phyloP scores from a whole-genome alignment of 31 red algal genomes.

The Odonthalia washingtoniensis region DNA sequence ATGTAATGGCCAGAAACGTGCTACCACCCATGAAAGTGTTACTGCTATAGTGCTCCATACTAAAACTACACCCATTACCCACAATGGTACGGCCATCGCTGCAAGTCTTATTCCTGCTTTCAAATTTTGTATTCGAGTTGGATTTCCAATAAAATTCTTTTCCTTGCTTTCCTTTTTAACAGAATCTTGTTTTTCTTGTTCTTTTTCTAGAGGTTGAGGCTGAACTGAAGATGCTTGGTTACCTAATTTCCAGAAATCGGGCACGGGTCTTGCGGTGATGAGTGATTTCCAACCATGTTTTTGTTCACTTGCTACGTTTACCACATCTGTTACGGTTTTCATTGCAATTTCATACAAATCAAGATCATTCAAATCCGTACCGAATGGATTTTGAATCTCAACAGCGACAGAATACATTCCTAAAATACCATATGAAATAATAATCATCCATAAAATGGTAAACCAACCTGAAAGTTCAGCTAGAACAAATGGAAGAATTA shows the following conservation, averaged over 20 bases:
- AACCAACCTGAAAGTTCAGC: slow-evolving; percentile 68
- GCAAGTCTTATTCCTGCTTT: slow-evolving; percentile 9
- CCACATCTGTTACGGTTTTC: slow-evolving; percentile 29
- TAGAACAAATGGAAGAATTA: slow-evolving; percentile 48
- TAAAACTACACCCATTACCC: background rate
- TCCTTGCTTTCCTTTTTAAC: background rate
- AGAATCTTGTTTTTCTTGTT: background rate
- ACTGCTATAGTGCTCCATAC: slow-evolving; percentile 26
- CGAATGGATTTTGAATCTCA: slow-evolving; percentile 63
- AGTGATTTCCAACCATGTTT: slow-evolving; percentile 13
- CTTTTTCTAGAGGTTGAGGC: too few species aligned
- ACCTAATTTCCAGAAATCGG: background rate
- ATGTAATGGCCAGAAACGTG: background rate
- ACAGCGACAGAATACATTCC: slow-evolving; percentile 59
- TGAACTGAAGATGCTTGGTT: too few species aligned
- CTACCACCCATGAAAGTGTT: slow-evolving; percentile 17
- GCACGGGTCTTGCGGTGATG: background rate
- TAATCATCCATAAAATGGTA: slow-evolving; percentile 68
- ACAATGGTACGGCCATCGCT: slow-evolving; percentile 5
- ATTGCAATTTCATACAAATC: slow-evolving; percentile 51
- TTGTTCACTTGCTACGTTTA: slow-evolving; percentile 48
- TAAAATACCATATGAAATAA: slow-evolving; percentile 58
- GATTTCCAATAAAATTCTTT: background rate
- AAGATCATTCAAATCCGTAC: slow-evolving; percentile 62
- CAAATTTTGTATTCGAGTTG: background rate